phyloP scores from a whole-genome alignment of 169 alveolate genomes.

The Toxoplasma gondii region DNA sequence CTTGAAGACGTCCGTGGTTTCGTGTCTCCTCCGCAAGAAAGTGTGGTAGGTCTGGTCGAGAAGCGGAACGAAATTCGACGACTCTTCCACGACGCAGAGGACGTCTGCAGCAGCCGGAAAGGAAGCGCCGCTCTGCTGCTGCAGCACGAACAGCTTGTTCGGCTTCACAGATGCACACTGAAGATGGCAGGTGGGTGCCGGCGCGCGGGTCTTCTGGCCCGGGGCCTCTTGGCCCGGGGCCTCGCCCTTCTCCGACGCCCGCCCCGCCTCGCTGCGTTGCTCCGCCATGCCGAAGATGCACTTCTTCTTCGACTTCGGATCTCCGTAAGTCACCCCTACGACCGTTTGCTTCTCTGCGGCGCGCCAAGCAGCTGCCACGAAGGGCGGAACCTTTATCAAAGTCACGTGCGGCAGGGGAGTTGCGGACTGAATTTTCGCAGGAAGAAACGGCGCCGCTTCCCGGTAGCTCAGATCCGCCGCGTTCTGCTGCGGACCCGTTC shows the following conservation, averaged over 20 bases:
- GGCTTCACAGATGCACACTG: slow-evolving; percentile 23
- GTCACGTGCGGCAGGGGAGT: slow-evolving; percentile 32
- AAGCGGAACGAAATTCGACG: slow-evolving; percentile 18
- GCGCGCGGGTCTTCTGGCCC: background rate
- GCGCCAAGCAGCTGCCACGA: slow-evolving; percentile 36
- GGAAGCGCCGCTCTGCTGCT: background rate
- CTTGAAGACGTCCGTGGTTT: background rate
- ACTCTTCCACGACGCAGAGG: slow-evolving; percentile 20
- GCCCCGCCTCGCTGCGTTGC: no score
- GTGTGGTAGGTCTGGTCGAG: background rate
- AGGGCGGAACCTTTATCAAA: slow-evolving; percentile 31
- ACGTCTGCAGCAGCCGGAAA: slow-evolving; percentile 19
- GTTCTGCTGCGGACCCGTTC: background rate
- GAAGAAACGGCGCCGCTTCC: background rate
- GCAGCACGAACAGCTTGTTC: background rate
- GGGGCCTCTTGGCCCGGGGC: background rate
- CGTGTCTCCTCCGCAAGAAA: slow-evolving; percentile 14
- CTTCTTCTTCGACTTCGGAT: background rate
- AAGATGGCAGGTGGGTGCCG: slow-evolving; percentile 19
- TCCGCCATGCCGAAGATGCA: slow-evolving; percentile 14
- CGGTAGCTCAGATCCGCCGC: background rate
- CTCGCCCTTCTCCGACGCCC: background rate
- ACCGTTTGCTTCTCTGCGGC: background rate
- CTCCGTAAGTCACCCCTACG: background rate
- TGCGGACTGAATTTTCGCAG: background rate